Evolutionary conservation across 2,329 filamentous ascomycete genomes (phyloP), one percentile per base, ranked within the genome.

Genomic region (Diaporthe sp.): DNA sequence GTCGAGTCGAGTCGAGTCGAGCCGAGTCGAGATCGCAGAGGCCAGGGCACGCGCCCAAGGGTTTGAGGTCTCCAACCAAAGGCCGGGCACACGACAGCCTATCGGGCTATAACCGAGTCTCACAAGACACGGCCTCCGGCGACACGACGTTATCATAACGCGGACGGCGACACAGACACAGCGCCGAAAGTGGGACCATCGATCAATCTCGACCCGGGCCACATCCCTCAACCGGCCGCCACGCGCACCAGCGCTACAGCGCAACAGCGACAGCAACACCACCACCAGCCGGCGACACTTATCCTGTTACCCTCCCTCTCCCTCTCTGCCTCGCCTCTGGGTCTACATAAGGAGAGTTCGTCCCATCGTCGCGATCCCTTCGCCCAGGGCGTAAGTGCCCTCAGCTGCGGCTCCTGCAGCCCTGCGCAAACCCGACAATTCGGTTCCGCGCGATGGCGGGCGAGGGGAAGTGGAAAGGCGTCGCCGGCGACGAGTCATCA

Each of bases 391-490:
- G 70, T 42, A 64, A 40, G 60, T 73, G 64, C 45, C 64, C 64
- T 55, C 50, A 47, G 71, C 55, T 61, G 71, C 58, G 60, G 71
- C 71, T 72, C n/a, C 47, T 40, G 57, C 69, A 72, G 55, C 69
- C 69, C 74, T 71, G 64, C 33, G 40, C 68, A 55, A 38, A 71
- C 28, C 69, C 74, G 71, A 75, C 30, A 52, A 61, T 71, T 64
- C 40, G 71, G 54, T 60, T 52, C 64, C 33, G 64, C 45, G 58
- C 8, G 55, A 75, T 75, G 74, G 71, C 74, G 40, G 74, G 66
- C 66, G 72, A 76, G 72, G 71, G 73, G 52, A 60, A 40, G n/a
- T 50, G 52, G 71, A 73, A 71, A 42, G 75, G 73, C 55, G 75
- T 52, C 42, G 58, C 68, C 38, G 72, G 55, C 33, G 74, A 72